Conservation (phyloP, 768 basidiomycete genomes). For the Dacryopinax spathularia region DNA sequence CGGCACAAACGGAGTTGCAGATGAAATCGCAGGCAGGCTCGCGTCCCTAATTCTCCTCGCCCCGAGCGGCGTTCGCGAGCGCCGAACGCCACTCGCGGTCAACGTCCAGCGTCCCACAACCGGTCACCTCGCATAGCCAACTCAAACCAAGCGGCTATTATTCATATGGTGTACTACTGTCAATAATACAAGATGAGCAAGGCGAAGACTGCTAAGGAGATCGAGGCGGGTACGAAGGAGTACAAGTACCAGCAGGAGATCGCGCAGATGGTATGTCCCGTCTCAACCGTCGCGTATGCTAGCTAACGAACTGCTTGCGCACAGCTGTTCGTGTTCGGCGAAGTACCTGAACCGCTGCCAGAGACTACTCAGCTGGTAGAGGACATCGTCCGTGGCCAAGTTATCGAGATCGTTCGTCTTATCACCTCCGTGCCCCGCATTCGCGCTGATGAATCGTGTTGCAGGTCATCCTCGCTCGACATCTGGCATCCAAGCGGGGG, state of each 20-base stretch:
- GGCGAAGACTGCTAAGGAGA: constrained; percentile 10
- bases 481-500: constrained; percentile 63
- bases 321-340: constrained; percentile 95
- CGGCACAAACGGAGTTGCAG: no score
- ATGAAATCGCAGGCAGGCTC: no score
- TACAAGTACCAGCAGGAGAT: constrained; percentile 90
- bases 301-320: neutral
- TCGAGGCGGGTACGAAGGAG: constrained; percentile 15
- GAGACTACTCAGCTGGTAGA: constrained; percentile 91
- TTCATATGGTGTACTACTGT: neutral
- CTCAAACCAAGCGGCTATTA: neutral
- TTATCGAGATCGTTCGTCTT: constrained; percentile 70
- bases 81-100: neutral
- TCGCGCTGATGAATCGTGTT: neutral
- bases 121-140: neutral
- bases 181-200: constrained; percentile 11
- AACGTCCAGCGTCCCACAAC: neutral
- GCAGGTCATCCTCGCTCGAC: constrained; percentile 76
- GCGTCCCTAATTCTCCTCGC: no score
- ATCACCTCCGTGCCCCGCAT: neutral
- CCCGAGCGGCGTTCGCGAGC: no score
- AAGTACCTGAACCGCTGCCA: constrained; percentile 75
- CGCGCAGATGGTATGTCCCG: constrained; percentile 63
- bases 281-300: neutral
- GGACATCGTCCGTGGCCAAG: constrained; percentile 79